These are phyloP conservation scores for Thymus mandschuricus DNA, from an alignment of 257 asterid species.

Conservation along the genomic window DNA sequence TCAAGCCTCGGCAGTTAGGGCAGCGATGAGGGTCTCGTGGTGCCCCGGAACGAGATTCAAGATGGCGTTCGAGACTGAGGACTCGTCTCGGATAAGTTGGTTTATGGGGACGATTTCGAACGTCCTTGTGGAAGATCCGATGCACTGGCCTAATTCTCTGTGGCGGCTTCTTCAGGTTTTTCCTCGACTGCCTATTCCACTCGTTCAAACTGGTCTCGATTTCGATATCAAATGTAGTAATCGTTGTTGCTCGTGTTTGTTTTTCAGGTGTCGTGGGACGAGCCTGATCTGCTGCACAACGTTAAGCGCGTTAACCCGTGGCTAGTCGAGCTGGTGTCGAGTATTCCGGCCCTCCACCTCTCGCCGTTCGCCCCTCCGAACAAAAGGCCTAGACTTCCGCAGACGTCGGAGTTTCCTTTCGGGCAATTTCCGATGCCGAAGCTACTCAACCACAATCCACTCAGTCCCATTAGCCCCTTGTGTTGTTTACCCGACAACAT, in stretches of 20 bases:
- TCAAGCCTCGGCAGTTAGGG: slow-evolving; percentile 54
- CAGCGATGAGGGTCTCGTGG: slow-evolving; percentile 70
- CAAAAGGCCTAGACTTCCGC: slow-evolving; percentile 68
- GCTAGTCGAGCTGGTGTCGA: slow-evolving; percentile 72
- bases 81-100: slow-evolving; percentile 72
- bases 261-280: slow-evolving; percentile 79
- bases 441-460: slow-evolving; percentile 48
- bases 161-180: slow-evolving; percentile 80
- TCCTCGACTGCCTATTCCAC: background rate
- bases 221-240: background rate
- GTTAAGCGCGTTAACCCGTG: slow-evolving; percentile 83
- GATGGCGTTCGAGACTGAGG: slow-evolving; percentile 85
- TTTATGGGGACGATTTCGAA: slow-evolving; percentile 69
- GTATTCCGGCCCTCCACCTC: slow-evolving; percentile 54
- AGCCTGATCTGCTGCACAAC: slow-evolving; percentile 75
- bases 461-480: slow-evolving; percentile 80
- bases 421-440: slow-evolving; percentile 46
- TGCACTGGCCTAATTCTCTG: slow-evolving; percentile 79
- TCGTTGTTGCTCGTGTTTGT: background rate
- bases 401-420: slow-evolving; percentile 49
- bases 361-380: slow-evolving; percentile 56
- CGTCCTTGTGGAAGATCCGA: slow-evolving; percentile 58
- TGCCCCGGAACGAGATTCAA: slow-evolving; percentile 73
- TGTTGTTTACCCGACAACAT: slow-evolving; percentile 66
- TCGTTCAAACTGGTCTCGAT: background rate